Conservation (phyloP, 371 early-diverging fungal species). For the Mucor racemosus region DNA sequence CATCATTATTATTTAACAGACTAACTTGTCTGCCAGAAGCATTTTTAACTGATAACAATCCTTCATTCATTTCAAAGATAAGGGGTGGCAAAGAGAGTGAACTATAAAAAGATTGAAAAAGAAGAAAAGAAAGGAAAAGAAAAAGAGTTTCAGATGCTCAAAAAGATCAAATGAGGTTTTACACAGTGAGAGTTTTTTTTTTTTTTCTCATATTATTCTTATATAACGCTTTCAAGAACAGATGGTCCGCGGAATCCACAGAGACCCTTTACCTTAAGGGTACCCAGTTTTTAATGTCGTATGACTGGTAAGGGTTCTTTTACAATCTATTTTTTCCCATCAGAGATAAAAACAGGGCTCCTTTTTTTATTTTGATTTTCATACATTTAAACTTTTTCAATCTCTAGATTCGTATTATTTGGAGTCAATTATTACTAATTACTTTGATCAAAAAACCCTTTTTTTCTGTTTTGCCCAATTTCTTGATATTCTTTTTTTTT, state of each 20-base stretch:
- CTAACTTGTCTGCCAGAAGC: constrained; percentile 50
- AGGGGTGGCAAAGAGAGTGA: not conserved
- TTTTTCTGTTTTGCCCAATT: not conserved
- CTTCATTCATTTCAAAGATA: constrained; percentile 25
- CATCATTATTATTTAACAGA: constrained; percentile 36
- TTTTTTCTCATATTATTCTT: constrained; percentile 2
- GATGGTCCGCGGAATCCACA: constrained; percentile 10
- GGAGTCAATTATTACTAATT: not conserved
- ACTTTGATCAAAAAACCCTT: not conserved
- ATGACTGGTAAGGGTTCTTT: constrained; percentile 8
- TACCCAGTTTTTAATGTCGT: constrained; percentile 7
- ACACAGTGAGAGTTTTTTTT: not conserved
- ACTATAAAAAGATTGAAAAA: not conserved
- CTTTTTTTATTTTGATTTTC: not conserved
- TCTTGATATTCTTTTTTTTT: not conserved
- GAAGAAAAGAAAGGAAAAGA: constrained; percentile 8
- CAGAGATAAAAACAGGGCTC: not conserved
- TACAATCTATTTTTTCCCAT: constrained; percentile 1
- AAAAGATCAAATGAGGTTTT: constrained; percentile 13
- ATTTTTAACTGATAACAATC: constrained; percentile 38
- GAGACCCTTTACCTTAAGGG: constrained; percentile 12
- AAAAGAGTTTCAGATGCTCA: constrained; percentile 9
- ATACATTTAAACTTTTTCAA: not conserved
- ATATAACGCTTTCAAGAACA: constrained; percentile 2
- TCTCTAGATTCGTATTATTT: not conserved